These are phyloP conservation scores for Metarhizium robertsii DNA, from an alignment of 2,329 filamentous ascomycete genomes.

Conservation along the genomic window DNA sequence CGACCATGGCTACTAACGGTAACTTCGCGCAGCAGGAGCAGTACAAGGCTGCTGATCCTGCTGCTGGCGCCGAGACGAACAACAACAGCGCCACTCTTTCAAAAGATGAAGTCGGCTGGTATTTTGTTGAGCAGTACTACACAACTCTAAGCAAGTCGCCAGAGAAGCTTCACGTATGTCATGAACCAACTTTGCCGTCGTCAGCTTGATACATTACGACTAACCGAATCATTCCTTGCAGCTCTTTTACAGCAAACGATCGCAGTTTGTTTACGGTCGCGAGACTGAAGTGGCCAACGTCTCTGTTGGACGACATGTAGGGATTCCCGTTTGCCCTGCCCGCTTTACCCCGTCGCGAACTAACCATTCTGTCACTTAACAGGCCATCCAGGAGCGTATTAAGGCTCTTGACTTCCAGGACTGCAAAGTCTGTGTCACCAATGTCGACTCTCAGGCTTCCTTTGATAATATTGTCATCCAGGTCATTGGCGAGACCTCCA, in stretches of 20 bases:
- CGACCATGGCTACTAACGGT: slow-evolving; percentile 49
- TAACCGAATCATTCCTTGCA: slow-evolving; percentile 16
- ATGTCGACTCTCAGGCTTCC: slow-evolving; percentile 92
- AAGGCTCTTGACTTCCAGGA: slow-evolving; percentile 89
- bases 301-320: slow-evolving; percentile 75
- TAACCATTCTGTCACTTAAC: slow-evolving; percentile 6
- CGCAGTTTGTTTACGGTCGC: slow-evolving; percentile 85
- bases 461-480: slow-evolving; percentile 93
- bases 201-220: not conserved
- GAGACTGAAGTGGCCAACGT: slow-evolving; percentile 86
- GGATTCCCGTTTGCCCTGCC: slow-evolving; percentile 3
- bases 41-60: slow-evolving; percentile 30
- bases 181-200: not conserved
- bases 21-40: slow-evolving; percentile 37
- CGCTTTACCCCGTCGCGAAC: not conserved
- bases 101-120: slow-evolving; percentile 98
- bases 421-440: slow-evolving; percentile 96
- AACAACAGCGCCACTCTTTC: slow-evolving; percentile 39
- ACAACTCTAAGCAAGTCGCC: slow-evolving; percentile 91
- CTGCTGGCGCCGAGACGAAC: slow-evolving; percentile 24
- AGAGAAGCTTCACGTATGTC: slow-evolving; percentile 75
- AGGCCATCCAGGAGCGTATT: slow-evolving; percentile 93
- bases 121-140: slow-evolving; percentile 99
- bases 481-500: slow-evolving; percentile 96
- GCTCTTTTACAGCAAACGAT: slow-evolving; percentile 94